phyloP scores from a whole-genome alignment of 208 protist species.

The Leishmania lainsoni region DNA sequence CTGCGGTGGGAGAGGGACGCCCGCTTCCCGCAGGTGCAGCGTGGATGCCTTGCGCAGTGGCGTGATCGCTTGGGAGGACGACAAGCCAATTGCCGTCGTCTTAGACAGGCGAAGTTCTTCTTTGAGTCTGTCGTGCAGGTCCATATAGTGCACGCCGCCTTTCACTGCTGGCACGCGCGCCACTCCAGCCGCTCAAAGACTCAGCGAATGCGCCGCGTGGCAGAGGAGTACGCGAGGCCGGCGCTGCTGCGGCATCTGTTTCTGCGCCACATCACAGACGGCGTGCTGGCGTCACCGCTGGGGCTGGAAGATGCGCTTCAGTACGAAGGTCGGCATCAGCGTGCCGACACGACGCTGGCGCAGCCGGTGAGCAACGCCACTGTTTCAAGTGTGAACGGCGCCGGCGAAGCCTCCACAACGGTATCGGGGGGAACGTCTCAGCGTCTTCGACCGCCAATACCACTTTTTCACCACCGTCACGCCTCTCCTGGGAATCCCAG shows the following conservation, averaged over 20 bases:
- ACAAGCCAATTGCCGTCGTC: neutral
- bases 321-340: neutral
- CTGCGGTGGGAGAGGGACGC: neutral
- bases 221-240: constrained; percentile 24
- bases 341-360: neutral
- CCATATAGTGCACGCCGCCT: neutral
- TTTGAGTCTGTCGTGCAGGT: constrained; percentile 9
- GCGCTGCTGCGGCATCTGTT: constrained; percentile 25
- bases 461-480: neutral
- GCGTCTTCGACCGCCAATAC: constrained; percentile 9
- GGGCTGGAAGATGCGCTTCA: neutral
- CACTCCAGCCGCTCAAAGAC: neutral
- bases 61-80: neutral
- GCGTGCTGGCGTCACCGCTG: constrained; percentile 10
- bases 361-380: neutral
- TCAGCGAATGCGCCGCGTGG: constrained; percentile 27
- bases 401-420: neutral
- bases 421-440: neutral
- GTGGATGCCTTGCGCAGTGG: constrained; percentile 8
- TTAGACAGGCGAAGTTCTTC: constrained; percentile 2
- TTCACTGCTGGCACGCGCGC: constrained; percentile 5
- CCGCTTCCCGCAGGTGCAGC: neutral
- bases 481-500: neutral
- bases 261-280: constrained; percentile 16
- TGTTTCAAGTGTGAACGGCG: neutral